Base-by-base conservation (phyloP, 306 rosid genomes). In the Citrullus amarus region DNA sequence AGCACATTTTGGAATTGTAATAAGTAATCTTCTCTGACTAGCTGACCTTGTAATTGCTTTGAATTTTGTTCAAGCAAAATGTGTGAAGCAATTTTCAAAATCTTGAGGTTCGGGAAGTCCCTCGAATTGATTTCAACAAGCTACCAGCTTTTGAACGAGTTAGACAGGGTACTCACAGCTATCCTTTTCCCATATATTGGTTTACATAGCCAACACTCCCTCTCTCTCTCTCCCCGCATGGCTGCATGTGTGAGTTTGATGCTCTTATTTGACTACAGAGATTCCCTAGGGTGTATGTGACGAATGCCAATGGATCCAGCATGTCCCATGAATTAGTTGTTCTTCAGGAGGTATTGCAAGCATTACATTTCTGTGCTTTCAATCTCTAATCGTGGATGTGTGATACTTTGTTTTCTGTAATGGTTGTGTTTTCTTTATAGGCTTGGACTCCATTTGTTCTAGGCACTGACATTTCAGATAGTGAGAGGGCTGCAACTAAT, bases 391-490 rank as follows among this genome's bases (percentile, higher is more conserved):
- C 39, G 46, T 81, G 20, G 34, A 56, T 78, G 32, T 60, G 18
- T 80, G 51, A 8, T 44, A 58, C 20, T 68, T 16, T 70, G 61
- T 14, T 69, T 69, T 12, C 53, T 55, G 56, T 78, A 72, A 25
- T 53, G 6, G 66, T 77, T 54, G 15, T 18, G 36, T 38, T 72
- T 87, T 71, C 72, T 88, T 74, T 51, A 58, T 74, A 94, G 98
- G 92, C 83, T 22, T 89, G 97, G 96, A 85, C 82, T 25, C 98
- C 98, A 16, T 38, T 93, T 48, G 61, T 79, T 81, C 53, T 79
- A 79, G 77, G 78, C 82, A 16, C 56, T 11, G 91, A 87, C 77
- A 80, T 69, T 80, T 76, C 79, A 69, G 15, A 73, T 86, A 68
- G 67, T 39, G 84, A 79, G 38, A 69, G 82, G 72, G 85, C 79